Base-by-base conservation (phyloP, 1,284 basidiomycete species). In the Ganoderma sinense region DNA sequence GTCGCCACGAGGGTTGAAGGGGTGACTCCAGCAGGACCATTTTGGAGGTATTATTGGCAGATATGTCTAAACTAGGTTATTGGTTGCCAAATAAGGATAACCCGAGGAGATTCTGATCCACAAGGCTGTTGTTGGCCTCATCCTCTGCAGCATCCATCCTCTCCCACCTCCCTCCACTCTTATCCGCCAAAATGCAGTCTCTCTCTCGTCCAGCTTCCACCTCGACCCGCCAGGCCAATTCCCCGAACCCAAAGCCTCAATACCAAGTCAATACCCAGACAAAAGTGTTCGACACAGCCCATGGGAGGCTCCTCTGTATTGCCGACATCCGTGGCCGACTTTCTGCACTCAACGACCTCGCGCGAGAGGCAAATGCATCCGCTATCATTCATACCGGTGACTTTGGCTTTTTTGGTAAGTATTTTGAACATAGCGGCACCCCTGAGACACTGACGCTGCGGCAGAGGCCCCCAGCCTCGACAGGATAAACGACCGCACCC, bases 341-440 rank as follows among this genome's bases (percentile, higher is more conserved):
- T 71, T 95, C 94, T 68, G 89, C 90, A 66, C 88, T 99, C 78
- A 99, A 98, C 82, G 90, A 95, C 79, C 91, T 98, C 69, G 97
- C 97, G 41, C 86, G 92, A 65, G 96, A 98, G 77, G 90, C 89
- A 68, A 92, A 93, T 78, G 96, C 96, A n/a, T 89, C 93, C 70
- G 97, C 97, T 26, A 94, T 99, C 81, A 95, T 99, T 73, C 97
- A 99, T 82, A 98, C 97, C 0, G 98, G 98, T 68, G 98, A 99
- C 85, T 99, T 99, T 91, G 98, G 98, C 69, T 98, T 99, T 83
- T 98, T 98, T 82, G 93, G 93, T 93, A 71, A 70, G 89, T 82
- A 23, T 31, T 13, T 33, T 45, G 14, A 18, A 40, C 18, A 40
- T 45, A 40, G 65, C 23, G 3, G 14, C 26, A 31, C 59, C 23